Evolutionary conservation across 2,329 filamentous ascomycete species (phyloP), one percentile per base, ranked within the genome.

Genomic region (Claviceps capensis): DNA sequence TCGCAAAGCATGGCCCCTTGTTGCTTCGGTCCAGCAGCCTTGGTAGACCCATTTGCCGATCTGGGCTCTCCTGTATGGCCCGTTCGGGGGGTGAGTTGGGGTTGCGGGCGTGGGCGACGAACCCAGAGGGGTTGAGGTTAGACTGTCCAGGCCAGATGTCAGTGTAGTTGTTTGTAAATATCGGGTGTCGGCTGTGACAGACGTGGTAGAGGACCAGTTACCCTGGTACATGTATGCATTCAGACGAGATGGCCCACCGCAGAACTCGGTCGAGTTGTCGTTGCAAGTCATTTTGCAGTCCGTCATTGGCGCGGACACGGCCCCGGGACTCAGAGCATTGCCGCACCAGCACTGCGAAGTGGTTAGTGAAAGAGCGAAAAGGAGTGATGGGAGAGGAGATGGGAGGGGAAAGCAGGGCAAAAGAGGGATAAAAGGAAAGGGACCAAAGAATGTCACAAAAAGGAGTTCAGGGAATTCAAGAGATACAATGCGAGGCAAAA

Each of bases 21-120:
- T 59, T 0, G 62, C 63, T 42, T 71, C 68, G 0, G 64, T 64
- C 57, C 61, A 70, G 53, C 69, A 71, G 2, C 68, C 68, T 37
- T 68, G 62, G 48, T 61, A 68, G 1, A 49, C 51, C 59, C 63
- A 71, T 4, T 55, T 53, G 6, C 60, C 63, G 1, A 66, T 56
- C 3, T 53, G 55, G 1, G 57, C 44, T 1, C 61, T 62, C 36
- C 61, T 59, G 5, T 56, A 57, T 0, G 65, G 64, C 0, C 56
- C 57, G 3, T 65, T 62, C 1, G 58, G 55, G 9, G 53, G 56
- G 1, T 58, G 57, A 0, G 53, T 57, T 4, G 55, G 51, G 8
- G 54, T 57, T 22, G 56, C 55, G 30, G 54, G 58, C 22, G 49
- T 56, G 9, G 36, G 40, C 14, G 47, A 41, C 1, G 51, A 47